Evolutionary conservation across 2,329 filamentous ascomycete genomes (phyloP).

Genomic region (Aschersonia sp.): DNA sequence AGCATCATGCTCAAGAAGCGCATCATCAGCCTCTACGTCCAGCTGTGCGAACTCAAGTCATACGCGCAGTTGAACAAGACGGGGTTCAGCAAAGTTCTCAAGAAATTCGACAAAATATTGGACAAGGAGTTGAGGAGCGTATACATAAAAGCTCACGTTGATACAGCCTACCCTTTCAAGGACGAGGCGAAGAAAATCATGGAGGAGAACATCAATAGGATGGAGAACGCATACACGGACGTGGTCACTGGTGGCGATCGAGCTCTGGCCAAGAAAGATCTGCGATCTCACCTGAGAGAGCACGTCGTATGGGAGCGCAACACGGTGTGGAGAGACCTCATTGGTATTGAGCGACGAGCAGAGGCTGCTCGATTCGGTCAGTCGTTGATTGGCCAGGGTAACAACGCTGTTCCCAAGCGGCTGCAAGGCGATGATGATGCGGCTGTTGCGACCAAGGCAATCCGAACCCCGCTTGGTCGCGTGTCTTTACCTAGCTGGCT

Average conservation of each 20-base stretch:
- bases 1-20: constrained; percentile 86
- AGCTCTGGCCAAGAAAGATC: constrained; percentile 62
- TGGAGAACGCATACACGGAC: constrained; percentile 69
- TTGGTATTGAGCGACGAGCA: constrained; percentile 88
- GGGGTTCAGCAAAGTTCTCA: constrained; percentile 88
- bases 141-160: constrained; percentile 64
- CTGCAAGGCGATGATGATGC: constrained; percentile 76
- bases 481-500: constrained; percentile 70
- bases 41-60: constrained; percentile 87
- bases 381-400: constrained; percentile 64
- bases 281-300: constrained; percentile 81
- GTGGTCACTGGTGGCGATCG: constrained; percentile 73
- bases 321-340: constrained; percentile 98
- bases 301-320: constrained; percentile 99
- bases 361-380: constrained; percentile 87
- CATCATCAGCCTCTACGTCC: constrained; percentile 75
- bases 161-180: constrained; percentile 69
- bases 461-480: constrained; percentile 67
- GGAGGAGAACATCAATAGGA: constrained; percentile 54
- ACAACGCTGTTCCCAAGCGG: constrained; percentile 50
- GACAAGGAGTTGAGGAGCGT: constrained; percentile 63
- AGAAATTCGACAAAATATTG: constrained; percentile 96
- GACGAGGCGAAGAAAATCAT: constrained; percentile 55
- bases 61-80: constrained; percentile 94
- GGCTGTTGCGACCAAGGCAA: constrained; percentile 44